These are phyloP conservation scores for Salvia splendens DNA, from an alignment of 257 asterid genomes.

Conservation along the genomic window DNA sequence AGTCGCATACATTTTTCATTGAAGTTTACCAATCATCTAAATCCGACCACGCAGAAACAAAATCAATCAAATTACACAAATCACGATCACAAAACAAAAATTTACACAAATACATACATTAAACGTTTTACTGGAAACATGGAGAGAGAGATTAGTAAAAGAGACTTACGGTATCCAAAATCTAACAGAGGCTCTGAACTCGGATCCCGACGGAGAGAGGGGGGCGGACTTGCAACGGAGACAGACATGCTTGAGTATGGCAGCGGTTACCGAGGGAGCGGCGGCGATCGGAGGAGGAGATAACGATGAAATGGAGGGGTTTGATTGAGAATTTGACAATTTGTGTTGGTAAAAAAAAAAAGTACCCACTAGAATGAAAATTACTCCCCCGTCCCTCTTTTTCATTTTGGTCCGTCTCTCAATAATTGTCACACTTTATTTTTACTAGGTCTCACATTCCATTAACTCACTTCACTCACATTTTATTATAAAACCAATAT, in stretches of 20 bases:
- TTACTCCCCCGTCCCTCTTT: too few species aligned
- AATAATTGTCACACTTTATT: too few species aligned
- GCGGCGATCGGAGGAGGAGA: slow-evolving; percentile 29
- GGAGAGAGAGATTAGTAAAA: background rate
- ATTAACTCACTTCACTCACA: too few species aligned
- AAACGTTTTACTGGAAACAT: background rate
- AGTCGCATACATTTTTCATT: slow-evolving; percentile 2
- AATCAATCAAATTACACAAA: slow-evolving; percentile 11
- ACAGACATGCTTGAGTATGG: slow-evolving; percentile 58
- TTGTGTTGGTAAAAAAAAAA: slow-evolving; percentile 27
- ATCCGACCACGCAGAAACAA: slow-evolving; percentile 13
- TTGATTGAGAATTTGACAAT: slow-evolving; percentile 36
- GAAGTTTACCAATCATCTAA: background rate
- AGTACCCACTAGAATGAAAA: background rate
- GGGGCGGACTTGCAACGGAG: slow-evolving; percentile 42
- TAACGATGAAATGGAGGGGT: slow-evolving; percentile 38
- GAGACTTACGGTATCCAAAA: slow-evolving; percentile 65
- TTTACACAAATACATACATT: background rate
- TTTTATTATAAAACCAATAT: too few species aligned
- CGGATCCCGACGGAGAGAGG: slow-evolving; percentile 48
- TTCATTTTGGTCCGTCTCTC: too few species aligned
- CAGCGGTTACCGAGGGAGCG: slow-evolving; percentile 40
- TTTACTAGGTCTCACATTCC: background rate
- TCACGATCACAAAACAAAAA: background rate
- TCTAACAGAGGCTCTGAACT: slow-evolving; percentile 65